A percentile compares a stretch with the other conserved stretches of the same genome.
Evolutionary conservation across 208 protist species (phyloP).

Genomic region (Acanthamoeba royreba): DNA sequence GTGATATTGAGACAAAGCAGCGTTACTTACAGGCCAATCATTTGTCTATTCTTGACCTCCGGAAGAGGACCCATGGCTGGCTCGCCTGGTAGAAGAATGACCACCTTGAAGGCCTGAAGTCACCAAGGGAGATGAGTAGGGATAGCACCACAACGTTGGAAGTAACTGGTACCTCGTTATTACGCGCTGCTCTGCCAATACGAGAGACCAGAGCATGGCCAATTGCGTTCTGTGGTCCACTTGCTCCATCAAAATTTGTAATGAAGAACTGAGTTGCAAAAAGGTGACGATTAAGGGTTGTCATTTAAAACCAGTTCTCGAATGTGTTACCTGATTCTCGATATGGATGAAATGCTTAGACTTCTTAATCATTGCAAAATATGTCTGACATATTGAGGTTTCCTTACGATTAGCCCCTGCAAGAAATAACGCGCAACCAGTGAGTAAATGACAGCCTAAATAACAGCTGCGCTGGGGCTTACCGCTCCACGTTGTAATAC

Average conservation of each 20-base stretch:
- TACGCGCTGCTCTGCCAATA: slow-evolving; percentile 16
- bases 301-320: neutral
- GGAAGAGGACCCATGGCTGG: slow-evolving; percentile 15
- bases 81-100: slow-evolving; percentile 55
- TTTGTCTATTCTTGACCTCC: slow-evolving; percentile 1
- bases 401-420: slow-evolving; percentile 1
- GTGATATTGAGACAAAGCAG: neutral
- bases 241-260: neutral
- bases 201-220: slow-evolving; percentile 52
- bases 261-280: neutral
- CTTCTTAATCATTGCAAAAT: slow-evolving; percentile 54
- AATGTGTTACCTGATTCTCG: slow-evolving; percentile 66
- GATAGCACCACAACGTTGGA: no score
- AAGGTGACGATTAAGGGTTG: neutral
- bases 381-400: slow-evolving; percentile 40
- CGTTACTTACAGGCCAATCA: slow-evolving; percentile 39
- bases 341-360: slow-evolving; percentile 74
- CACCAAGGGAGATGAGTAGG: no score
- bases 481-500: neutral
- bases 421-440: neutral
- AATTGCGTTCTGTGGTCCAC: slow-evolving; percentile 52
- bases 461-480: neutral
- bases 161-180: no score
- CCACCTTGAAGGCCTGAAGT: slow-evolving; percentile 56
- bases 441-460: neutral